Percentiles rank a stretch among this genome's conserved stretches.
Evolutionary conservation across 441 rosid genomes (phyloP).

Genomic region (Omphalea diandra): DNA sequence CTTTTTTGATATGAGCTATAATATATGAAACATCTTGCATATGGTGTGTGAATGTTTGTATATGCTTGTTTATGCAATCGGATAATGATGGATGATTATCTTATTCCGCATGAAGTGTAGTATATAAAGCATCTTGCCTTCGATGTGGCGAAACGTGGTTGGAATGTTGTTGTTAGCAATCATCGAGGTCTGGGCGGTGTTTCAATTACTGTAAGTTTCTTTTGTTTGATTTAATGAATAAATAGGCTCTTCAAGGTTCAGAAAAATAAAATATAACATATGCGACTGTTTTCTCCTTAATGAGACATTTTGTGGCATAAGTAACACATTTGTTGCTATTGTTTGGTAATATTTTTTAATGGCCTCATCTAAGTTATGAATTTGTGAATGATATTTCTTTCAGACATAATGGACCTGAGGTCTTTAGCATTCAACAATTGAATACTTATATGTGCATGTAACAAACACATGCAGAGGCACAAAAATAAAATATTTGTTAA

Average conservation of each 20-base stretch:
- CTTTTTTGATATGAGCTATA: background rate
- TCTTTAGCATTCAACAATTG: background rate
- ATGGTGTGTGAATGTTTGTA: background rate
- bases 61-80: background rate
- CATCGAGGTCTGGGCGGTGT: constrained; percentile 88
- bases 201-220: constrained; percentile 69
- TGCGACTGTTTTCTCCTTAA: background rate
- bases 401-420: background rate
- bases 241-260: background rate
- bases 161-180: constrained; percentile 85
- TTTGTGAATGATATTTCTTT: too few species aligned
- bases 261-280: background rate
- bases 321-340: background rate
- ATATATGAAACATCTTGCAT: background rate
- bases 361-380: too few species aligned
- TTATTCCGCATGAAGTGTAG: constrained; percentile 36
- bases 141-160: constrained; percentile 53
- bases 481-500: background rate
- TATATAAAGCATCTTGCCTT: constrained; percentile 71
- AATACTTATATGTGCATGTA: too few species aligned
- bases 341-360: too few species aligned
- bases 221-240: background rate
- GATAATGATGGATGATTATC: background rate
- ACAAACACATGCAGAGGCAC: too few species aligned
- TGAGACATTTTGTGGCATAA: background rate